These are phyloP conservation scores for Biancaea sappan DNA, from an alignment of 306 rosid species.

Conservation along the genomic window DNA sequence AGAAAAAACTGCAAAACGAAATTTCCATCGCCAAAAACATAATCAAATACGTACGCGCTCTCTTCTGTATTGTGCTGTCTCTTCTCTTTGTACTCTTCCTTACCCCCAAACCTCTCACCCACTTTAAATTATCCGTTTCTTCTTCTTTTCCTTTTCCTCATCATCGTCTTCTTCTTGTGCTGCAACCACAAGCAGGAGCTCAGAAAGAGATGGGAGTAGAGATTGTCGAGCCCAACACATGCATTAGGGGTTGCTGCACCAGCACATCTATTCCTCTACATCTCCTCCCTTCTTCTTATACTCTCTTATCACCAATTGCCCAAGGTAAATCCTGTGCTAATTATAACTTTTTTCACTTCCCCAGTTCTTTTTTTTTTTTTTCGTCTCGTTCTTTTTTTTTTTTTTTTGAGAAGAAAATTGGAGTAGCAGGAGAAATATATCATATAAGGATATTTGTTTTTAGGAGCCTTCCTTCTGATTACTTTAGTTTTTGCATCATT, in stretches of 20 bases:
- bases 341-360: neutral
- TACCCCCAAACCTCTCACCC: neutral
- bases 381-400: neutral
- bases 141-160: neutral
- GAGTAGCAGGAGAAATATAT: neutral
- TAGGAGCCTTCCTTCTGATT: neutral
- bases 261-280: constrained; percentile 79
- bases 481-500: neutral
- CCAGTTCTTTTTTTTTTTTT: neutral
- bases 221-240: constrained; percentile 77
- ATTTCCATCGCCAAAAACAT: constrained; percentile 9
- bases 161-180: constrained; percentile 5
- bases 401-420: neutral
- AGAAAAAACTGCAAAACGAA: neutral
- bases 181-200: constrained; percentile 1
- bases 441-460: neutral
- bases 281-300: constrained; percentile 71
- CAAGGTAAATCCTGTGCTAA: constrained; percentile 48
- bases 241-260: constrained; percentile 88
- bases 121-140: neutral
- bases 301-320: constrained; percentile 78
- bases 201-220: constrained; percentile 48
- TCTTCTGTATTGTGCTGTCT: neutral
- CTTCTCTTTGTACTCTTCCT: neutral
- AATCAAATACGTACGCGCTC: neutral